phyloP scores from a whole-genome alignment of 2,329 filamentous ascomycete species.

The Neonectria ditissima region DNA sequence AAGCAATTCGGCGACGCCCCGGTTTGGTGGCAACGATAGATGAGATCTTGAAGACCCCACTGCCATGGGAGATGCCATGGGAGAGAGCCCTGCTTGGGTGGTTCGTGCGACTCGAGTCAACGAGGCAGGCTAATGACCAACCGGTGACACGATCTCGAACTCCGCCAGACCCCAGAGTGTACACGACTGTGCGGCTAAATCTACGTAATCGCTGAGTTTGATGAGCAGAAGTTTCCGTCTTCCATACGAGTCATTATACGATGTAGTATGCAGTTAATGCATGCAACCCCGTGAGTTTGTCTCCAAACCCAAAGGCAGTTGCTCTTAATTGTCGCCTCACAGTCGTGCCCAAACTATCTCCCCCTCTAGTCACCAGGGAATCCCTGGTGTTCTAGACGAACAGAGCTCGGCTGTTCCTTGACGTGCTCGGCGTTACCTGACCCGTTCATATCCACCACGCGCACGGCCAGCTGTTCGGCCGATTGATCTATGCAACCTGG shows the following conservation, averaged over 20 bases:
- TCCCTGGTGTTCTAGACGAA: neutral
- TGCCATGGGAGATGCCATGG: conserved; percentile 1
- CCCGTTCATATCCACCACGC: neutral
- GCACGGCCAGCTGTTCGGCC: conserved; percentile 1
- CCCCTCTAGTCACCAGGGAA: neutral
- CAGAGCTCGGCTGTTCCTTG: neutral
- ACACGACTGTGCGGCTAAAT: neutral
- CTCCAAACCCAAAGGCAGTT: neutral
- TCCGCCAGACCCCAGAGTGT: neutral
- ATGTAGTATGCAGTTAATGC: neutral
- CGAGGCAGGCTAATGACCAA: neutral
- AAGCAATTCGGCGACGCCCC: neutral
- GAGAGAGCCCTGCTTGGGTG: neutral
- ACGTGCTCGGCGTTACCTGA: neutral
- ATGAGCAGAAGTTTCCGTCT: neutral
- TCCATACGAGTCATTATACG: neutral
- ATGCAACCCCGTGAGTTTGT: neutral
- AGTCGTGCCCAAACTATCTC: neutral
- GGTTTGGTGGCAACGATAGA: neutral
- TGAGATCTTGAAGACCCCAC: conserved; percentile 6
- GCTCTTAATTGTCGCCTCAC: neutral
- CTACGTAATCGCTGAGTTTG: neutral
- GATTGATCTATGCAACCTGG: neutral
- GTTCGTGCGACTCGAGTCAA: neutral
- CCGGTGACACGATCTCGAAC: neutral